Evolutionary conservation across 1,284 basidiomycete genomes (phyloP), one percentile per base, ranked within the genome.

Genomic region (Schizopora paradoxa): DNA sequence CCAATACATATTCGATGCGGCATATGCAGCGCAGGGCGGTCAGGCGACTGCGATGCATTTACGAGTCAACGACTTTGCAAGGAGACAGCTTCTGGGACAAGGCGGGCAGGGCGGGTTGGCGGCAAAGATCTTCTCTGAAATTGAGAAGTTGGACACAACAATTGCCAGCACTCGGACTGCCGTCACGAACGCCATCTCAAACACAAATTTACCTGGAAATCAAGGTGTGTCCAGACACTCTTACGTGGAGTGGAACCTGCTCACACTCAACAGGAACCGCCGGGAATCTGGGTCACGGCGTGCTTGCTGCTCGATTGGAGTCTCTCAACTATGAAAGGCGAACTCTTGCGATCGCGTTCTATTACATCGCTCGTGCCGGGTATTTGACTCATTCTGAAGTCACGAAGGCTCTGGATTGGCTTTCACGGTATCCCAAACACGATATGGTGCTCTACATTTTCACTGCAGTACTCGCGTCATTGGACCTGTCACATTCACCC

Each of bases 291-390:
- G 82, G 84, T 11, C 73, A 71, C 40, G 81, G 85, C 47, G 70
- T 86, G 46, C 69, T 84, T 2, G 73, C 72, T 45, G 74, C 81
- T 21, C 77, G 84, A 21, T 74, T 77, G 49, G 77, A 86, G 32
- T 86, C 83, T 0, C 69, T 90, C 46, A 77, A 75, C 55, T 81
- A 83, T 48, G 88, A 91, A 59, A 74, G 86, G 47, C 72, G 79
- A 10, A 67, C 71, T 27, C 73, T 91, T 6, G 77, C 78, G 13
- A 71, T 73, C 22, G 69, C 77, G 6, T 69, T 89, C 21, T 79
- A 76, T 58, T 67, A 76, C 34, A 66, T 89, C 45, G 73, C 78
- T 16, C 75, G 80, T n/a, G 66, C 82, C 19, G 84, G 82, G 0
- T 74, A 72, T 52, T 63, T 89, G 33, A 66, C 73, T 1, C 64